These are phyloP conservation scores for Candida ulmi DNA, from an alignment of 805 yeast species.

Conservation along the genomic window DNA sequence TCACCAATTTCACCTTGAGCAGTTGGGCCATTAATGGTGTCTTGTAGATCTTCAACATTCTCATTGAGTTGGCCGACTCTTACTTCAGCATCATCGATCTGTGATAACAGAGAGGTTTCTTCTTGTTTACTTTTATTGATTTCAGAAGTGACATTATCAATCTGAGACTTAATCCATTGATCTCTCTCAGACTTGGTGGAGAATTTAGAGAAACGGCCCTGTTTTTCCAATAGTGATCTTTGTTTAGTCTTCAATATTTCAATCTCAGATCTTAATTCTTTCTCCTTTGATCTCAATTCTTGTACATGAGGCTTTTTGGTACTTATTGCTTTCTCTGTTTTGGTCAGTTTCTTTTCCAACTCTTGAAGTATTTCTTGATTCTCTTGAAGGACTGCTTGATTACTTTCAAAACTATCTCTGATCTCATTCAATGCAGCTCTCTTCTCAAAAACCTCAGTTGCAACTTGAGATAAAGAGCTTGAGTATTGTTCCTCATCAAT, in stretches of 20 bases:
- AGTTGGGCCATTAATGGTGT: constrained; percentile 31
- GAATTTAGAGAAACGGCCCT: constrained; percentile 63
- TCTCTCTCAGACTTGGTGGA: constrained; percentile 53
- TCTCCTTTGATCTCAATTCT: constrained; percentile 35
- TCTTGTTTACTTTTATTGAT: not conserved
- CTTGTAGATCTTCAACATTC: constrained; percentile 29
- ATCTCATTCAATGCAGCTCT: constrained; percentile 38
- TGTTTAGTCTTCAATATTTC: constrained; percentile 44
- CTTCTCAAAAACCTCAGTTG: constrained; percentile 43
- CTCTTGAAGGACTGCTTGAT: constrained; percentile 27
- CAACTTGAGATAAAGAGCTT: constrained; percentile 41
- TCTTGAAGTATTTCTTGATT: constrained; percentile 15
- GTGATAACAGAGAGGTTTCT: constrained; percentile 20
- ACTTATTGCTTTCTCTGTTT: constrained; percentile 32
- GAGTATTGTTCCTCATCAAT: constrained; percentile 55
- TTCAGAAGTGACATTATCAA: not conserved
- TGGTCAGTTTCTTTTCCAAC: constrained; percentile 21
- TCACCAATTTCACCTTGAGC: constrained; percentile 27
- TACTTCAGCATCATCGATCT: constrained; percentile 33
- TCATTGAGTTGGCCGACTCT: constrained; percentile 21
- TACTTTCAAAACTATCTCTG: constrained; percentile 28
- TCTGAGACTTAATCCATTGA: constrained; percentile 42
- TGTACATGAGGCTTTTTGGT: constrained; percentile 37
- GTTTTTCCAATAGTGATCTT: constrained; percentile 60
- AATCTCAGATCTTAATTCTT: constrained; percentile 32